Evolutionary conservation across 352 stramenopile genomes (phyloP), one percentile per base, ranked within the genome.

Genomic region (Globisporangium paddicum): DNA sequence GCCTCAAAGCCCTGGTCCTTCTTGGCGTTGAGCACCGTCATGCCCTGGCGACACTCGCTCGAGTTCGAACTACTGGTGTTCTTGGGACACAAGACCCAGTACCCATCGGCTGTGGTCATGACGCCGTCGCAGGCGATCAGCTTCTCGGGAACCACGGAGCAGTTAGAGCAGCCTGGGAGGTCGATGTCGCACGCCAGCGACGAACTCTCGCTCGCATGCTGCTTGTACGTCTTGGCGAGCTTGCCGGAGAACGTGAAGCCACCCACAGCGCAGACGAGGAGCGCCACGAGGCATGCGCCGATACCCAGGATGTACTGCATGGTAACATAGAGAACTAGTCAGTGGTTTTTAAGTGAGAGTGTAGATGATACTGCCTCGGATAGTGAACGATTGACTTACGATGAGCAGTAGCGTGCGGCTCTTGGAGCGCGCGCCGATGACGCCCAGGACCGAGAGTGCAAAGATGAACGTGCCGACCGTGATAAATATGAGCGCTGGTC

Each of bases 131-230:
- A 90, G 23, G 50, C 25, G 28, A 67, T 55, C 50, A 78, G 63
- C 16, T 76, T 52, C 0, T 60, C 52, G 0, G 57, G 40, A 0
- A 71, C 46, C 35, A 68, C 63, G 2, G 82, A 89, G 63, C 85
- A 95, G 56, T 95, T 95, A 47, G 77, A 79, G 67, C 85, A 95
- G n/a, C 79, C 77, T 0, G 66, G 60, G 5, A 95, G 68, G 26
- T 66, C 57, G 26, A 89, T 79, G 51, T 87, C 73, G 51, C 85
- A 95, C n/a, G 82, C 83, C 50, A 95, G 55, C 2, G 66, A 66
- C 26, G 64, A 52, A 32, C 68, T 56, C 21, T 67, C 72, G 26
- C 61, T 73, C 26, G 69, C 65, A 44, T 80, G 71, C 16, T 64
- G 57, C 45, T 77, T 73, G 62, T 89, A 89, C 9, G 72, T 75